Conservation (phyloP, 495 filamentous ascomycete species). For the Hypoxylon cercidicola region DNA sequence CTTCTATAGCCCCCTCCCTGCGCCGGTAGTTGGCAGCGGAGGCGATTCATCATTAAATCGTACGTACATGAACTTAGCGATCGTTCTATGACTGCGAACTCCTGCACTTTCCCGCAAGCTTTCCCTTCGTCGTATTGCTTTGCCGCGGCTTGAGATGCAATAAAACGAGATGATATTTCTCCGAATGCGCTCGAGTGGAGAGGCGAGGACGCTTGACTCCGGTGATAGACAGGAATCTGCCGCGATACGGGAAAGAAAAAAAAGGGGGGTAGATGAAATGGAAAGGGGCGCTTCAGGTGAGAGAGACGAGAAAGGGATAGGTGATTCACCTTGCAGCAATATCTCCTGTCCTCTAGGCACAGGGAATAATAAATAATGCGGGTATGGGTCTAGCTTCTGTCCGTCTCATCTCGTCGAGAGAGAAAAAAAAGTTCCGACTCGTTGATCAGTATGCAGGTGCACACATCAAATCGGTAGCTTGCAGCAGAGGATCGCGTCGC, state of each 20-base stretch:
- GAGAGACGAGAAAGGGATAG: constrained; percentile 29
- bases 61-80: constrained; percentile 27
- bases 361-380: constrained; percentile 22
- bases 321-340: constrained; percentile 41
- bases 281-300: constrained; percentile 16
- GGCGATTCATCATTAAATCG: constrained; percentile 8
- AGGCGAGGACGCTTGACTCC: constrained; percentile 20
- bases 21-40: constrained; percentile 20
- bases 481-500: constrained; percentile 26
- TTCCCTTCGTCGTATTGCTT: constrained; percentile 11
- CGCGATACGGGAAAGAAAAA: constrained; percentile 30
- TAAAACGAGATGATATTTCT: constrained; percentile 36
- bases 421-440: constrained; percentile 28
- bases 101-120: constrained; percentile 21
- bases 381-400: constrained; percentile 5
- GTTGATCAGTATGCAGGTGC: constrained; percentile 19
- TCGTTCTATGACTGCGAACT: constrained; percentile 23
- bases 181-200: constrained; percentile 35
- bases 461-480: constrained; percentile 28
- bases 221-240: constrained; percentile 30
- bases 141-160: constrained; percentile 24
- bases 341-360: constrained; percentile 11
- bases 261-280: constrained; percentile 31
- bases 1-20: constrained; percentile 9
- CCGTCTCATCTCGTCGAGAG: constrained; percentile 6